Evolutionary conservation across 2,329 filamentous ascomycete genomes (phyloP), one percentile per base, ranked within the genome.

Genomic region (Beauveria asiatica): DNA sequence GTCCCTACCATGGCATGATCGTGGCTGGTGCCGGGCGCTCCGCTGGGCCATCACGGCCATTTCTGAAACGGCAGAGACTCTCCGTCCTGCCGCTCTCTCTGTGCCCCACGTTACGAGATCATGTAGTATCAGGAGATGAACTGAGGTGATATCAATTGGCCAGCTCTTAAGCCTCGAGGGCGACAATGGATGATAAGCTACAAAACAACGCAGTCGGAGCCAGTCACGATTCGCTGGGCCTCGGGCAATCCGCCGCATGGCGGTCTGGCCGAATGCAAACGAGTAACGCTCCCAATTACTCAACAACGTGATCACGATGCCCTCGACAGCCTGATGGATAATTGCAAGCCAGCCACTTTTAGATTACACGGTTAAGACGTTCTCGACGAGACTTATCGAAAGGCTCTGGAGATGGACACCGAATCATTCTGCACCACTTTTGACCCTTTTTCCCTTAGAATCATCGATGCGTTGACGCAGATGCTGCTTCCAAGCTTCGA

Each of bases 331-430:
- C 23, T 55, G 16, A 1, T 45, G 17, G 25, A 45, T 17, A 17
- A 44, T 19, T 44, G 39, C 60, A 60, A 66, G 45, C 78, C 79
- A 0, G 82, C 81, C 0, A 78, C 74, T 1, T 83, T 83, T 64
- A 80, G 81, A 0, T 63, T 65, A 5, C 71, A 71, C 0, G 71
- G 73, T 2, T 37, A 80, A 61, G 74, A 82, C 59, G 73, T 84
- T 0, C 67, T 77, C 2, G 80, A 85, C 61, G 76, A 80, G 59
- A 67, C 68, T 0, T 83, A 84, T 61, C 76, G 83, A 17, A 80
- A 78, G 61, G 83, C 82, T 0, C 67, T 69, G 1, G 80, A 82
- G 65, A 65, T 86, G n/a, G 77, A 83, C n/a, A 61, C 67, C 0
- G 54, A 69, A 0, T 63, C 68, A 0, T 86, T 85, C 57, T 74